Conservation (phyloP, 805 yeast genomes). For the Pichia ethanolica region DNA sequence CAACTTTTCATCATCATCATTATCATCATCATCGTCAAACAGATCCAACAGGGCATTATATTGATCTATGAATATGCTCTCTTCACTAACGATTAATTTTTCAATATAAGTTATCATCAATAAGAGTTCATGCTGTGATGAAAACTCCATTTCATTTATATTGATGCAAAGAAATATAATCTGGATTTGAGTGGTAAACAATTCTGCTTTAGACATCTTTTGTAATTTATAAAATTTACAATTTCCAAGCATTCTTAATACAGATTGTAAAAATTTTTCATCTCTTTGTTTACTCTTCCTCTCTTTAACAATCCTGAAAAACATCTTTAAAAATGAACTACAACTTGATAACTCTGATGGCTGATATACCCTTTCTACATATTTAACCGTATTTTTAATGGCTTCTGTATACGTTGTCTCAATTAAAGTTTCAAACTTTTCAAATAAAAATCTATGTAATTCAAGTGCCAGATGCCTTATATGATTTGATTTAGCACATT, state of each 20-base stretch:
- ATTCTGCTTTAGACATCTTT: conserved; percentile 2
- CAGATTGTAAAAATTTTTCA: conserved; percentile 33
- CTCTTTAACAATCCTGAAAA: conserved; percentile 37
- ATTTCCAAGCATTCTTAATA: conserved; percentile 27
- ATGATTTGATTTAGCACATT: conserved; percentile 39
- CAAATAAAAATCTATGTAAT: conserved; percentile 49
- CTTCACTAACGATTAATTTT: conserved; percentile 34
- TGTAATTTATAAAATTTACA: conserved; percentile 14
- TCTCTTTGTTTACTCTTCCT: conserved; percentile 29
- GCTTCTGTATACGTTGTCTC: conserved; percentile 63
- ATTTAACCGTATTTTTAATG: conserved; percentile 43
- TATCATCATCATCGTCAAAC: conserved; percentile 12
- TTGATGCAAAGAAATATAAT: conserved; percentile 32
- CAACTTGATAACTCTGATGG: conserved; percentile 24
- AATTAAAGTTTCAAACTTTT: conserved; percentile 64
- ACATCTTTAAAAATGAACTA: conserved; percentile 28
- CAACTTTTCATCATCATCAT: conserved; percentile 5
- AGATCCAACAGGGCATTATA: conserved; percentile 9
- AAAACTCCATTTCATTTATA: conserved; percentile 33
- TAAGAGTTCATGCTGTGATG: conserved; percentile 45
- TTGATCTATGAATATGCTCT: conserved; percentile 23
- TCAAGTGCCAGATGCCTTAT: conserved; percentile 43
- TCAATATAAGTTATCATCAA: conserved; percentile 38
- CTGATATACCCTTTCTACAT: conserved; percentile 25
- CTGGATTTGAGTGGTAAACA: conserved; percentile 20